These are phyloP conservation scores for Jacaranda copaia DNA, from an alignment of 257 asterid genomes.

Conservation along the genomic window DNA sequence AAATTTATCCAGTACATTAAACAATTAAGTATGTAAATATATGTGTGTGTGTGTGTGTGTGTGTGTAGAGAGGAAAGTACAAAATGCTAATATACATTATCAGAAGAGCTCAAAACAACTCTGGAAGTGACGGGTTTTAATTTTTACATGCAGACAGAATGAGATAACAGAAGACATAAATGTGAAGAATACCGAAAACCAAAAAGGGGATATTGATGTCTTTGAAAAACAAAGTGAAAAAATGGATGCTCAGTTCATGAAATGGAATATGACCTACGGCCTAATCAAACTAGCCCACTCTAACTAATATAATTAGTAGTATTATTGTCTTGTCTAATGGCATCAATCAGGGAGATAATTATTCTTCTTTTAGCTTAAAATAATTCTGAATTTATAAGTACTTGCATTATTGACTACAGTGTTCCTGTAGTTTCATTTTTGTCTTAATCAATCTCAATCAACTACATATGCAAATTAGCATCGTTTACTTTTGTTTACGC, in stretches of 20 bases:
- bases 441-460: too few relatives aligned
- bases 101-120: neutral
- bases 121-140: neutral
- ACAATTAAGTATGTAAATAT: too few relatives aligned
- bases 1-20: too few relatives aligned
- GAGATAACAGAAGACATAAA: too few relatives aligned
- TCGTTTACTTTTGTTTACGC: neutral
- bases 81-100: too few relatives aligned
- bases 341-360: neutral
- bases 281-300: neutral
- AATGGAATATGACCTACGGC: neutral
- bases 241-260: neutral
- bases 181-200: neutral
- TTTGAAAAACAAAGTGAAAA: neutral
- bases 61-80: too few relatives aligned
- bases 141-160: neutral
- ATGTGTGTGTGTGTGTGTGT: too few relatives aligned
- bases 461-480: neutral
- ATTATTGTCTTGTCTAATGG: neutral
- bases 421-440: too few relatives aligned
- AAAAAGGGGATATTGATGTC: neutral
- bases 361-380: neutral
- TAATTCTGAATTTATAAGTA: neutral
- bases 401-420: neutral
- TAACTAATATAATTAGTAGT: neutral